Conservation (phyloP, 169 alveolate genomes). For the Cyclospora cayetanensis region DNA sequence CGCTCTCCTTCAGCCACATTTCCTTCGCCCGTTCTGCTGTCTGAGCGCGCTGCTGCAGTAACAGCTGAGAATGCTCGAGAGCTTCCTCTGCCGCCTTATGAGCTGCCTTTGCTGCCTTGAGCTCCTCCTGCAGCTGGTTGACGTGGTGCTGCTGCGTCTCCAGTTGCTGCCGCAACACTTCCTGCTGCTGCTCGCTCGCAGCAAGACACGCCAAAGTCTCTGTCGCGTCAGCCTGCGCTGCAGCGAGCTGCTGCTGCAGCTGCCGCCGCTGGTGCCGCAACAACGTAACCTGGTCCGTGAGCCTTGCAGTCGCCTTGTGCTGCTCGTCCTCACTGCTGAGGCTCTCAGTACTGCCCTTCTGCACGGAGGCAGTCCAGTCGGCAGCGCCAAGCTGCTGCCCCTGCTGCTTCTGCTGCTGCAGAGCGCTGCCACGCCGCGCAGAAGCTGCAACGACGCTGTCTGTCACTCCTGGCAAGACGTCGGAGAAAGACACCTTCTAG, state of each 20-base stretch:
- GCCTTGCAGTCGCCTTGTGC: not conserved
- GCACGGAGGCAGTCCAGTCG: not conserved
- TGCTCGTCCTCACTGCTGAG: constrained; percentile 23
- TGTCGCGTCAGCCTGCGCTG: not conserved
- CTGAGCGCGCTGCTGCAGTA: constrained; percentile 23
- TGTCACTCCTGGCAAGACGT: not conserved
- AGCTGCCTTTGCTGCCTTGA: constrained; percentile 38
- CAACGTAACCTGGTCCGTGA: not conserved
- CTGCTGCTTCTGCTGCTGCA: constrained; percentile 29
- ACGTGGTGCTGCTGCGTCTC: constrained; percentile 49
- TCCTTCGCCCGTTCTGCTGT: constrained; percentile 65
- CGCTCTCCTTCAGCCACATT: constrained; percentile 71
- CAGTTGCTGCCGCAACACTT: not conserved
- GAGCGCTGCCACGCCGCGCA: not conserved
- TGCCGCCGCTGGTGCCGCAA: constrained; percentile 35
- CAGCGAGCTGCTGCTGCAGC: constrained; percentile 63
- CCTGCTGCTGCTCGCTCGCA: constrained; percentile 3
- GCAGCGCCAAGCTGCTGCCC: constrained; percentile 2
- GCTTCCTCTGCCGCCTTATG: constrained; percentile 43
- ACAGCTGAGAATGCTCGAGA: not conserved
- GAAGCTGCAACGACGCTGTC: not conserved
- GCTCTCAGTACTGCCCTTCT: not conserved
- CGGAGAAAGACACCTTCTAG: constrained; percentile 32
- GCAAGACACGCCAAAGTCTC: not conserved
- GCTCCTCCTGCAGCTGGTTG: constrained; percentile 59